These are phyloP conservation scores for Colletotrichum paranaense DNA, from an alignment of 2,329 filamentous ascomycete genomes.

Conservation along the genomic window DNA sequence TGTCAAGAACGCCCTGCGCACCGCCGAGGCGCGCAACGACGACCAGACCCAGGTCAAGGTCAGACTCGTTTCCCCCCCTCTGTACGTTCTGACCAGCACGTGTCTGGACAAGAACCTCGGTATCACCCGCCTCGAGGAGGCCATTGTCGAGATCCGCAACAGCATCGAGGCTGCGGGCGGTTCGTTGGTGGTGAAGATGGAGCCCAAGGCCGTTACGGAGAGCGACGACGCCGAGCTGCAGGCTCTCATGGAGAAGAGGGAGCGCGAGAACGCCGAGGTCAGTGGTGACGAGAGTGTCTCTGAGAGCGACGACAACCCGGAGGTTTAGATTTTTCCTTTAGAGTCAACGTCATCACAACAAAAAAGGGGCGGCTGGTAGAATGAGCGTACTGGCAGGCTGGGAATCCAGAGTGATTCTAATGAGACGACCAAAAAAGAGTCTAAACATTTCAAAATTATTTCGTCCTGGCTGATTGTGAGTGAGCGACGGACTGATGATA, in stretches of 20 bases:
- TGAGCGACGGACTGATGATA: background rate
- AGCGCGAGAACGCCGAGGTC: conserved; percentile 97
- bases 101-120: conserved; percentile 93
- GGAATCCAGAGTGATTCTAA: conserved; percentile 31
- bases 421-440: conserved; percentile 34
- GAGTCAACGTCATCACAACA: conserved; percentile 18
- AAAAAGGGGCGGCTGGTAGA: conserved; percentile 36
- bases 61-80: conserved; percentile 95
- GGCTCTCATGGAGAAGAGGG: conserved; percentile 98
- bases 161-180: conserved; percentile 85
- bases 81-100: conserved; percentile 96
- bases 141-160: conserved; percentile 86
- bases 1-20: conserved; percentile 91
- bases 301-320: conserved; percentile 87
- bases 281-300: conserved; percentile 97
- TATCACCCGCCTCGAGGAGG: conserved; percentile 86
- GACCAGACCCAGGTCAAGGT: conserved; percentile 96
- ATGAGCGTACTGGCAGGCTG: conserved; percentile 35
- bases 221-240: conserved; percentile 97
- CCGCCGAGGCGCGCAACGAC: conserved; percentile 93
- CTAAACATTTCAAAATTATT: conserved; percentile 14
- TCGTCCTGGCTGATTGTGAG: background rate
- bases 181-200: conserved; percentile 93
- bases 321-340: conserved; percentile 47
- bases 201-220: conserved; percentile 98